Conservation (phyloP, 2,329 filamentous ascomycete species). For the Aspergillus quadrilineatus region DNA sequence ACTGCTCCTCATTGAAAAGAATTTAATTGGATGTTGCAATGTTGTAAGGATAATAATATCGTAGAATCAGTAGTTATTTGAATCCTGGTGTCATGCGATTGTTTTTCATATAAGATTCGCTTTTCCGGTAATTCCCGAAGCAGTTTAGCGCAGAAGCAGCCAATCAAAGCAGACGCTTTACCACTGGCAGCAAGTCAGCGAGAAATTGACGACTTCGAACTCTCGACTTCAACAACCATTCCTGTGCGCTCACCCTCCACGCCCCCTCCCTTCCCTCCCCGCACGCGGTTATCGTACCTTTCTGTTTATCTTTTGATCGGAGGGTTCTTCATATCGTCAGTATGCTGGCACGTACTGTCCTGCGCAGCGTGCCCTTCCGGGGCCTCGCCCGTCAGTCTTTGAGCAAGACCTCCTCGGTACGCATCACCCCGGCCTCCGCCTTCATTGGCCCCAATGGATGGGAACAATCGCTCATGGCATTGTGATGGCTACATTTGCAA, state of each 20-base stretch:
- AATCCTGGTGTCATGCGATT: background rate
- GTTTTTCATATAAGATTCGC: background rate
- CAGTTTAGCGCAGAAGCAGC: constrained; percentile 27
- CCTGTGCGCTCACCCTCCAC: constrained; percentile 28
- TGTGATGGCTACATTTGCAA: constrained; percentile 30
- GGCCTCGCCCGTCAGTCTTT: constrained; percentile 73
- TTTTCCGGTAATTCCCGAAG: constrained; percentile 41
- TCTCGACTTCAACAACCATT: constrained; percentile 35
- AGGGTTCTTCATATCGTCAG: constrained; percentile 48
- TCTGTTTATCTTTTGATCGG: constrained; percentile 34
- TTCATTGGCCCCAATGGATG: constrained; percentile 31
- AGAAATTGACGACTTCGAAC: constrained; percentile 37
- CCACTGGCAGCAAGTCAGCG: constrained; percentile 33
- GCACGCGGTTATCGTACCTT: constrained; percentile 34
- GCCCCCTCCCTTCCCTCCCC: constrained; percentile 28
- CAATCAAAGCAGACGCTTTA: constrained; percentile 42
- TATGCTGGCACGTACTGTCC: constrained; percentile 91
- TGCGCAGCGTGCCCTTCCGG: constrained; percentile 85
- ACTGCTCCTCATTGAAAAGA: too few species aligned
- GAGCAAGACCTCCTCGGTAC: constrained; percentile 73
- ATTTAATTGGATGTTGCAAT: too few species aligned
- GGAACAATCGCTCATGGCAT: constrained; percentile 30
- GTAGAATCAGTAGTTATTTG: background rate
- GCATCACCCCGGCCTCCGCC: constrained; percentile 46
- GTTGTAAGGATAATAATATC: too few species aligned